Conservation (phyloP, 208 protist species). For the Wallacemonas sp. region DNA sequence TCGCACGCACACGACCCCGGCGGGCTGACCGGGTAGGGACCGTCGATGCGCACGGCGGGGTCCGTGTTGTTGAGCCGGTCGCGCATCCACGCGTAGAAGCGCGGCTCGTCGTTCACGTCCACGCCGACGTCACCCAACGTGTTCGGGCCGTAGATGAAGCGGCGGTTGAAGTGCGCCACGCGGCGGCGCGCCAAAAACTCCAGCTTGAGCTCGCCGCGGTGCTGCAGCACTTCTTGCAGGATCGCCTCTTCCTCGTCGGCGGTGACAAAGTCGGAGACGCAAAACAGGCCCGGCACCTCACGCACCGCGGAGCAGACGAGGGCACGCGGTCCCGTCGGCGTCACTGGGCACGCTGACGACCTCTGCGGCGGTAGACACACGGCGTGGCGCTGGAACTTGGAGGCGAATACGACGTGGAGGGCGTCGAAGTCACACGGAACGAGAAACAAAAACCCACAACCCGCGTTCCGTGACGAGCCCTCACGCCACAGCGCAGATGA, state of each 20-base stretch:
- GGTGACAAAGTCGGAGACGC: conserved; percentile 62
- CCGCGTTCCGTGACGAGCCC: conserved; percentile 24
- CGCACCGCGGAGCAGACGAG: conserved; percentile 18
- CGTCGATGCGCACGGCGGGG: conserved; percentile 26
- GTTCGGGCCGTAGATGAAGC: conserved; percentile 79
- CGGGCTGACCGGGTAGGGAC: conserved; percentile 34
- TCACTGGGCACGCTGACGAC: background rate
- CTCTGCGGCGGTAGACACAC: background rate
- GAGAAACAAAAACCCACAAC: conserved; percentile 31
- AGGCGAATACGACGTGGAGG: conserved; percentile 1
- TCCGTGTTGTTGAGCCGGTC: conserved; percentile 53
- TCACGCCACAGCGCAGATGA: conserved; percentile 24
- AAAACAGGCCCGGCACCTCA: conserved; percentile 55
- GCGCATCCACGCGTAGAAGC: conserved; percentile 72
- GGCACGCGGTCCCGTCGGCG: background rate
- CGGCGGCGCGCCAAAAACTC: conserved; percentile 63
- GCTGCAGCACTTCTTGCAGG: conserved; percentile 34
- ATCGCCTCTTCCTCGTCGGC: conserved; percentile 56
- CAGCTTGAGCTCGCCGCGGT: conserved; percentile 25
- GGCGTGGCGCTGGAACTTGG: conserved; percentile 27
- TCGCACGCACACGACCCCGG: conserved; percentile 34
- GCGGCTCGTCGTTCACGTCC: conserved; percentile 50
- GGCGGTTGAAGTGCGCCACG: conserved; percentile 80
- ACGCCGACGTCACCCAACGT: conserved; percentile 42
- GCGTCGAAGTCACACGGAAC: conserved; percentile 23